A percentile compares a stretch with the other conserved stretches of the same genome.
These are phyloP conservation scores for Zostera marina DNA, from an alignment of 116 monocot species.

Conservation along the genomic window DNA sequence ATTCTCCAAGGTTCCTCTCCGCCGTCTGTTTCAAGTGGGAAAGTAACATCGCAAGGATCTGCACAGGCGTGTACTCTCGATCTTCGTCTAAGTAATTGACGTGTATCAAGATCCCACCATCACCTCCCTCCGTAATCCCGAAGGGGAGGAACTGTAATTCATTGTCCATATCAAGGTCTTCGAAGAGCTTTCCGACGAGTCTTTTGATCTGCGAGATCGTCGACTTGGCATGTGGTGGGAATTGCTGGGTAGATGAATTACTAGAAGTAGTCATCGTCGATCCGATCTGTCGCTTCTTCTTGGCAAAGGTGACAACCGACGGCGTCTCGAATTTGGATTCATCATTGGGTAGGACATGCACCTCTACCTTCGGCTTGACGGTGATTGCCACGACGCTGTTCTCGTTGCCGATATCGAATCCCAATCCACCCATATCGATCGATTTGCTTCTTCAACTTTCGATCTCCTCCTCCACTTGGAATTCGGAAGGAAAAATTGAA, in stretches of 20 bases:
- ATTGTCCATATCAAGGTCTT: conserved; percentile 11
- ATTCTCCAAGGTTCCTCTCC: conserved; percentile 25
- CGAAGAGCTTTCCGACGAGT: conserved; percentile 30
- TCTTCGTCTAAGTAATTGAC: conserved; percentile 20
- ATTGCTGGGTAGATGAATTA: neutral
- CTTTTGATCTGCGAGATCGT: conserved; percentile 51
- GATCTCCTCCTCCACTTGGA: too few relatives aligned
- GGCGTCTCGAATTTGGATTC: conserved; percentile 1
- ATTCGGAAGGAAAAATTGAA: too few relatives aligned
- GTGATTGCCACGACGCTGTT: neutral
- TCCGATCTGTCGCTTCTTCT: neutral
- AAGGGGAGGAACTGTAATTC: conserved; percentile 34
- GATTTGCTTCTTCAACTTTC: too few relatives aligned
- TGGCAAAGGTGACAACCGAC: neutral
- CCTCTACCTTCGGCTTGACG: neutral
- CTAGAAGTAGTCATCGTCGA: neutral
- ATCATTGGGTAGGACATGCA: neutral
- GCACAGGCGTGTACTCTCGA: conserved; percentile 34
- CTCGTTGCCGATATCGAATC: neutral
- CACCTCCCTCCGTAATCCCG: conserved; percentile 7
- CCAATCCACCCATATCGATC: neutral
- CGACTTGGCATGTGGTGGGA: conserved; percentile 26
- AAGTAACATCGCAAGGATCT: conserved; percentile 70
- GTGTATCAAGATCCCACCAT: conserved; percentile 25
- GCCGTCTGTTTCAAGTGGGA: conserved; percentile 49